These are phyloP conservation scores for Dioscorea alata DNA, from an alignment of 106 monocot species.

Conservation along the genomic window DNA sequence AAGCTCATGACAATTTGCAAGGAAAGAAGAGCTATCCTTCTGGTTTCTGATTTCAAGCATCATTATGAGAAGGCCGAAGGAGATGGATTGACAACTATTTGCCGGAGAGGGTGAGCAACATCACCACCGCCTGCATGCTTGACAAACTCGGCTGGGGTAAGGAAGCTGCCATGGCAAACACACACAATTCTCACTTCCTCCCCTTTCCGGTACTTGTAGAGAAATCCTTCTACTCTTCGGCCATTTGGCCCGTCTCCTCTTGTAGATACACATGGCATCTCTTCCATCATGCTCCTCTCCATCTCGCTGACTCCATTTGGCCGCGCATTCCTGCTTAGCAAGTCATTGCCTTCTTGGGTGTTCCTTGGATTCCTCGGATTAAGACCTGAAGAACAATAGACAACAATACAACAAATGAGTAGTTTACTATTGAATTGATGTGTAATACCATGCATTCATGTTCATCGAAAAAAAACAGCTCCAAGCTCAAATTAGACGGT, in stretches of 20 bases:
- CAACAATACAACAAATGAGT: no score
- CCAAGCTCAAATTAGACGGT: no score
- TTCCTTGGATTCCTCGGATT: no score
- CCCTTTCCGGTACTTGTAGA: slow-evolving; percentile 49
- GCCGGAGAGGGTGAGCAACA: slow-evolving; percentile 37
- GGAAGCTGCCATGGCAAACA: slow-evolving; percentile 62
- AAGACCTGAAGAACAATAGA: no score
- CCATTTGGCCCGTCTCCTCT: slow-evolving; percentile 41
- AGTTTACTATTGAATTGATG: no score
- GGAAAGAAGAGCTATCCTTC: background rate
- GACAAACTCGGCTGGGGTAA: slow-evolving; percentile 63
- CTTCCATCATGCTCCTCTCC: slow-evolving; percentile 30
- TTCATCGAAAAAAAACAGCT: no score
- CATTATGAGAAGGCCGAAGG: slow-evolving; percentile 12
- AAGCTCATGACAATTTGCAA: no score
- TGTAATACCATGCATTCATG: no score
- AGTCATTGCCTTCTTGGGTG: background rate
- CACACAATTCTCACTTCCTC: slow-evolving; percentile 62
- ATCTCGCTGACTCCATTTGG: slow-evolving; percentile 5
- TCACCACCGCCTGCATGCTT: slow-evolving; percentile 61
- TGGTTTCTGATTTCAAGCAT: no score
- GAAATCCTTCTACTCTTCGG: slow-evolving; percentile 40
- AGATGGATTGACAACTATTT: slow-evolving; percentile 38
- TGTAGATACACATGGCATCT: slow-evolving; percentile 57
- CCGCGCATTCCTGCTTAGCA: background rate